Evolutionary conservation across 805 yeast genomes (phyloP).

Genomic region (Kluyveromyces dobzhanskii): DNA sequence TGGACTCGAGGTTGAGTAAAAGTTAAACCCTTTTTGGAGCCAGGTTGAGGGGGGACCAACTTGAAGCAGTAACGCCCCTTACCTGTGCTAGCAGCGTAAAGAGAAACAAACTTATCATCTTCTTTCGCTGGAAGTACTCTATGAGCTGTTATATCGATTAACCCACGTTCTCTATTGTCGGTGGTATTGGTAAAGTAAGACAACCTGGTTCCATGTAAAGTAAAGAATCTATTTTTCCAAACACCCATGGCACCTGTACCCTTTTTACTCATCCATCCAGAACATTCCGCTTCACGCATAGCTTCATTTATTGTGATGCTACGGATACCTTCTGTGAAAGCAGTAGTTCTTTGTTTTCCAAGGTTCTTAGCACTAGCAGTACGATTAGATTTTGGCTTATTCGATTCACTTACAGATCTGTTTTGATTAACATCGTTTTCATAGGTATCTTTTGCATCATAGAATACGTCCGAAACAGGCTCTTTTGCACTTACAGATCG

Average conservation of each 20-base stretch:
- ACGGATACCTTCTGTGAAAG: conserved; percentile 83
- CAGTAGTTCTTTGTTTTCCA: conserved; percentile 60
- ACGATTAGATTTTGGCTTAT: conserved; percentile 43
- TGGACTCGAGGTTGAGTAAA: conserved; percentile 95
- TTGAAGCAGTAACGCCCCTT: conserved; percentile 92
- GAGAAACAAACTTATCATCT: conserved; percentile 76
- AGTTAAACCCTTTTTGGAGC: conserved; percentile 87
- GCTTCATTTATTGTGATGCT: conserved; percentile 70
- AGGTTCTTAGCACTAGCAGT: conserved; percentile 44
- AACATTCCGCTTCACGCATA: conserved; percentile 59
- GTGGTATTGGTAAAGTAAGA: conserved; percentile 75
- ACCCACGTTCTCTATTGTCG: conserved; percentile 81
- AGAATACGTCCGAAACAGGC: conserved; percentile 19
- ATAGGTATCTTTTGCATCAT: conserved; percentile 10
- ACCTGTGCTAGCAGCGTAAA: conserved; percentile 90
- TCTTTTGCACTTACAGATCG: conserved; percentile 48
- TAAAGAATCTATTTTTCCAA: conserved; percentile 82
- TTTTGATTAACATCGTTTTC: conserved; percentile 24
- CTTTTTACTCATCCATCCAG: conserved; percentile 96
- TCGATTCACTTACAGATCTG: conserved; percentile 42
- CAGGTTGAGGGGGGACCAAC: conserved; percentile 95
- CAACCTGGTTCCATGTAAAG: conserved; percentile 85
- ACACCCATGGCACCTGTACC: conserved; percentile 80
- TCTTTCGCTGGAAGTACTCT: conserved; percentile 76
- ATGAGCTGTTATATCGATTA: conserved; percentile 94